Evolutionary conservation across 73 alveolate genomes (phyloP).

Genomic region (Paramecium pentaurelia): DNA sequence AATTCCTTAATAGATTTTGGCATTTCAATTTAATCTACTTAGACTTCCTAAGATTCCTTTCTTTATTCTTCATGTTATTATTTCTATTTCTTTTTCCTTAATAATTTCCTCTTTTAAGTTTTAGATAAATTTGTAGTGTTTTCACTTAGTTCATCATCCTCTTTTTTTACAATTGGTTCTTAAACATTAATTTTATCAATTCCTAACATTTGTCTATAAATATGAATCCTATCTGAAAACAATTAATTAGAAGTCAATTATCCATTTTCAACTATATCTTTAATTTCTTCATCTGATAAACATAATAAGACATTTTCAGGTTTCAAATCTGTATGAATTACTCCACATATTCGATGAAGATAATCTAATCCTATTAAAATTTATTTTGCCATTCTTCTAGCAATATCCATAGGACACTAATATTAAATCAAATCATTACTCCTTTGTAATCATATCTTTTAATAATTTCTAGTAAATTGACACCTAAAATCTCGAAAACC

Average conservation of each 20-base stretch:
- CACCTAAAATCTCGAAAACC: conserved; percentile 99
- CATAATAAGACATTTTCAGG: conserved; percentile 95
- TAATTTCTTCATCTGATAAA: conserved; percentile 76
- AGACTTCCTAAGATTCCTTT: neutral
- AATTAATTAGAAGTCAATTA: conserved; percentile 52
- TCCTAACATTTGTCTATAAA: conserved; percentile 41
- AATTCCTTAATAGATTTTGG: conserved; percentile 44
- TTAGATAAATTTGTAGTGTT: conserved; percentile 13
- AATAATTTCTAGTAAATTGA: conserved; percentile 93
- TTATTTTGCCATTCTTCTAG: conserved; percentile 87
- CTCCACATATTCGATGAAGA: conserved; percentile 92
- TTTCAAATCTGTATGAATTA: conserved; percentile 96
- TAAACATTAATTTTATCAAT: neutral
- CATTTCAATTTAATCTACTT: neutral
- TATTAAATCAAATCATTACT: neutral
- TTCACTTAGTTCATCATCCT: conserved; percentile 7
- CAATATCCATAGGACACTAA: conserved; percentile 57
- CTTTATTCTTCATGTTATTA: conserved; percentile 17
- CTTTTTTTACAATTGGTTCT: neutral
- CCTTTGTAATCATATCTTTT: conserved; percentile 81
- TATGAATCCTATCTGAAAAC: conserved; percentile 47
- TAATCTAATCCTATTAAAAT: conserved; percentile 96
- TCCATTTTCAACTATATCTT: conserved; percentile 72
- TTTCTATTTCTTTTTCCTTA: conserved; percentile 35
- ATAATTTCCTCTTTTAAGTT: conserved; percentile 44